A percentile compares a stretch with the other conserved stretches of the same genome.
Conservation (phyloP, 768 basidiomycete genomes). For the Clavulina sp. region DNA sequence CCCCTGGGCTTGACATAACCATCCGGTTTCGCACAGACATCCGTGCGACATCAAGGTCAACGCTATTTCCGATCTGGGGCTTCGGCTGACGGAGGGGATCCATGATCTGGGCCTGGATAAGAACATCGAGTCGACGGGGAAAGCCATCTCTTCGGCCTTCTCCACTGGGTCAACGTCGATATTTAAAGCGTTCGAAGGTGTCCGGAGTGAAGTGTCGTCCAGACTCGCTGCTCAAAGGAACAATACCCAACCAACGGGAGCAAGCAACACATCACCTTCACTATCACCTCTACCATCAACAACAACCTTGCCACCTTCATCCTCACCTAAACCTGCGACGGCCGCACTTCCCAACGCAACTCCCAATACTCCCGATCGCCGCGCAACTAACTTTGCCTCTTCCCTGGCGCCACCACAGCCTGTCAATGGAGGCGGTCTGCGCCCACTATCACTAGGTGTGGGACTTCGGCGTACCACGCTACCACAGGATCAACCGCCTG, state of each 20-base stretch:
- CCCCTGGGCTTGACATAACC: not conserved
- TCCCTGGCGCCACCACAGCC: slow-evolving; percentile 1
- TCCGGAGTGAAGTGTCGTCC: slow-evolving; percentile 33
- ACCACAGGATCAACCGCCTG: not conserved
- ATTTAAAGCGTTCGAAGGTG: slow-evolving; percentile 81
- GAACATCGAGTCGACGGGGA: slow-evolving; percentile 82
- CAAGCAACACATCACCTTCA: slow-evolving; percentile 1
- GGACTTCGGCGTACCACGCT: not conserved
- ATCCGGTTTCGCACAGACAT: slow-evolving; percentile 34
- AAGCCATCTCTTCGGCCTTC: slow-evolving; percentile 68
- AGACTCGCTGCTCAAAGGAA: slow-evolving; percentile 10
- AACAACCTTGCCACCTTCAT: slow-evolving; percentile 2
- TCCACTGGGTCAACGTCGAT: slow-evolving; percentile 59
- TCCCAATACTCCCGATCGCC: not conserved
- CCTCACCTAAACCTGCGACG: not conserved
- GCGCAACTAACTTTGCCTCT: not conserved
- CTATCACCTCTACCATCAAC: not conserved
- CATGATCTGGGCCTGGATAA: slow-evolving; percentile 88
- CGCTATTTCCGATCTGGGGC: slow-evolving; percentile 76
- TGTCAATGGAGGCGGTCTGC: slow-evolving; percentile 1
- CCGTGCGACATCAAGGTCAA: slow-evolving; percentile 86
- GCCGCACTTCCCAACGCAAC: not conserved
- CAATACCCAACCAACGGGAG: not conserved
- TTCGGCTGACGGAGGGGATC: slow-evolving; percentile 82
- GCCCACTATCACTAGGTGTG: slow-evolving; percentile 8